A percentile compares a stretch with the other conserved stretches of the same genome.
Conservation (phyloP, 345 rosid species). For the Melaleuca quinquenervia region DNA sequence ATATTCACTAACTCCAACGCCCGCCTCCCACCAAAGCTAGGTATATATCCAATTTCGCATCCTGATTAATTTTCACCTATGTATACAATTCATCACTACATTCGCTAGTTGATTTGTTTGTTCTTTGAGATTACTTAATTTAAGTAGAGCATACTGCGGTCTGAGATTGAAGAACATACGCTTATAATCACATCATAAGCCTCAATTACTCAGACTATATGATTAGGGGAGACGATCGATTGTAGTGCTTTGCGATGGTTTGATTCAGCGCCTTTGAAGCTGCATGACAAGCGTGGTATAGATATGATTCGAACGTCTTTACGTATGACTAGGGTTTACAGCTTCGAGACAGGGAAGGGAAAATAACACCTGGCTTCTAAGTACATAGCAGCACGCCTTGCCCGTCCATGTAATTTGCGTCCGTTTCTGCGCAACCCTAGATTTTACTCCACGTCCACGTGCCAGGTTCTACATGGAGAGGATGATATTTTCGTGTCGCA, state of each 20-base stretch:
- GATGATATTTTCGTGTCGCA: not conserved
- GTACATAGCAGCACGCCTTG: not conserved
- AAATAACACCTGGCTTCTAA: not conserved
- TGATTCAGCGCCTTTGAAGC: not conserved
- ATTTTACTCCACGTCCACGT: not conserved
- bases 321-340: not conserved
- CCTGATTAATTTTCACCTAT: accelerated
- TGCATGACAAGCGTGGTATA: not conserved
- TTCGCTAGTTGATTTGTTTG: not conserved
- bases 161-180: not conserved
- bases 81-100: not conserved
- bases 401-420: not conserved
- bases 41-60: not conserved
- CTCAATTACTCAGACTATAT: not conserved
- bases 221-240: not conserved
- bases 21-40: no score
- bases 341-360: not conserved
- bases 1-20: no score
- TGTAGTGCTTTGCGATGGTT: not conserved
- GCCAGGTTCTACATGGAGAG: not conserved
- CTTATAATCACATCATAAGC: not conserved
- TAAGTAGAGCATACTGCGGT: not conserved
- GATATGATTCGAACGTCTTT: not conserved
- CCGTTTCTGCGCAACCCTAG: not conserved
- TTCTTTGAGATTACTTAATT: not conserved